These are phyloP conservation scores for Desmodesmus armatus DNA, from an alignment of 139 green algal genomes.

Conservation along the genomic window DNA sequence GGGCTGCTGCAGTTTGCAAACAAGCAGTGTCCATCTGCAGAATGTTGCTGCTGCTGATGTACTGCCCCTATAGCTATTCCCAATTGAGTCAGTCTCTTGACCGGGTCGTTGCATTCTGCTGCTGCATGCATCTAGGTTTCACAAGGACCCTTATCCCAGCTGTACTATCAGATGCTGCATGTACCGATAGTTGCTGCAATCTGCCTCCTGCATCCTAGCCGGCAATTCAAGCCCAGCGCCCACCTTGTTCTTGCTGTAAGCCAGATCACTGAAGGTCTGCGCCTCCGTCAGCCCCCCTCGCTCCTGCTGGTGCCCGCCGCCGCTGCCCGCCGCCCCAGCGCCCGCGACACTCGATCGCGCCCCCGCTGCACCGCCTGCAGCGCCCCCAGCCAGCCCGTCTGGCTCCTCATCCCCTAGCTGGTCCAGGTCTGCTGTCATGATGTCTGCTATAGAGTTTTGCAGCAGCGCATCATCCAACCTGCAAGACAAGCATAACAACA, in stretches of 20 bases:
- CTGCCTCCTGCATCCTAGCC: not conserved
- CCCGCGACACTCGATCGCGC: not conserved
- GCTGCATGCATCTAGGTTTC: too few species aligned
- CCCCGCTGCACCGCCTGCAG: not conserved
- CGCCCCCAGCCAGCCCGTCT: not conserved
- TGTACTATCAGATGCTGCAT: too few species aligned
- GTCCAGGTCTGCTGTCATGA: slow-evolving; percentile 82
- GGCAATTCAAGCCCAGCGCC: not conserved
- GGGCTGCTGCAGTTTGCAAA: not conserved
- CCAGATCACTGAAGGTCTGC: slow-evolving; percentile 80
- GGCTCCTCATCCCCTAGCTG: slow-evolving; percentile 80
- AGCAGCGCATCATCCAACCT: slow-evolving; percentile 72
- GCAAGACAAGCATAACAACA: too few species aligned
- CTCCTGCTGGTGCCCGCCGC: slow-evolving; percentile 14
- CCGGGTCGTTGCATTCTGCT: too few species aligned
- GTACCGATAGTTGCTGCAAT: not conserved
- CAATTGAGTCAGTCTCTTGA: too few species aligned
- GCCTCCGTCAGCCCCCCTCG: slow-evolving; percentile 53
- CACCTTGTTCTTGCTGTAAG: slow-evolving; percentile 83
- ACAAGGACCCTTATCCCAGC: too few species aligned
- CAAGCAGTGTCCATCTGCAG: not conserved
- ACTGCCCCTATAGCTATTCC: too few species aligned
- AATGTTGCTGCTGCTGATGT: not conserved
- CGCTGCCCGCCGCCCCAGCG: slow-evolving; percentile 45
- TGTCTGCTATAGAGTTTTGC: slow-evolving; percentile 84